Evolutionary conservation across 305 asterid genomes (phyloP).

Genomic region (Caryopteris hybrid): DNA sequence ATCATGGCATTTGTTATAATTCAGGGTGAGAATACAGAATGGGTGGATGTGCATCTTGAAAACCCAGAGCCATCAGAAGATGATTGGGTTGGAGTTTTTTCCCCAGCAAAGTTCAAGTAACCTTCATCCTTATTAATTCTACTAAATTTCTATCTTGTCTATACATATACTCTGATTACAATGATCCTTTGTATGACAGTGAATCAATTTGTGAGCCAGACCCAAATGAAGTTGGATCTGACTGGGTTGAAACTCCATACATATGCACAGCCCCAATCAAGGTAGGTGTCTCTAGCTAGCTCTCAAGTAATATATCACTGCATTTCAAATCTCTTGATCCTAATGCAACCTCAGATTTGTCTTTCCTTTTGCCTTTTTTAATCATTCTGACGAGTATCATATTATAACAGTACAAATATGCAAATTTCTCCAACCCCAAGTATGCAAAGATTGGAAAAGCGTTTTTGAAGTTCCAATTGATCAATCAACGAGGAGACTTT

Average conservation of each 20-base stretch:
- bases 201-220: conserved; percentile 16
- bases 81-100: conserved; percentile 18
- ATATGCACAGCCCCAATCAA: conserved; percentile 13
- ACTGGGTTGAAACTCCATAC: conserved; percentile 12
- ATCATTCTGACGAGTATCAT: neutral
- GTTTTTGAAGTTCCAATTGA: conserved; percentile 12
- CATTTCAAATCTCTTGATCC: no score
- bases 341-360: no score
- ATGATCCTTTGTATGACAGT: neutral
- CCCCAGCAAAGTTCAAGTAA: conserved; percentile 18
- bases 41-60: conserved; percentile 7
- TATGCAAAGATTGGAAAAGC: neutral
- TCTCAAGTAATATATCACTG: no score
- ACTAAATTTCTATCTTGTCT: neutral
- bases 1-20: neutral
- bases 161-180: neutral
- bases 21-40: conserved; percentile 11
- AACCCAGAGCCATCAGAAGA: conserved; percentile 13
- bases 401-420: conserved; percentile 13
- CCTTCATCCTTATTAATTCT: neutral
- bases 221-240: neutral
- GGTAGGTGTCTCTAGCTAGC: neutral
- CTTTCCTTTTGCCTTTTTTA: no score
- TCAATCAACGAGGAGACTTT: conserved; percentile 13
- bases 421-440: conserved; percentile 7